Percentiles rank a stretch among this genome's conserved stretches.
phyloP scores from a whole-genome alignment of 176 grass and related monocot genomes.

The Zoysia japonica region DNA sequence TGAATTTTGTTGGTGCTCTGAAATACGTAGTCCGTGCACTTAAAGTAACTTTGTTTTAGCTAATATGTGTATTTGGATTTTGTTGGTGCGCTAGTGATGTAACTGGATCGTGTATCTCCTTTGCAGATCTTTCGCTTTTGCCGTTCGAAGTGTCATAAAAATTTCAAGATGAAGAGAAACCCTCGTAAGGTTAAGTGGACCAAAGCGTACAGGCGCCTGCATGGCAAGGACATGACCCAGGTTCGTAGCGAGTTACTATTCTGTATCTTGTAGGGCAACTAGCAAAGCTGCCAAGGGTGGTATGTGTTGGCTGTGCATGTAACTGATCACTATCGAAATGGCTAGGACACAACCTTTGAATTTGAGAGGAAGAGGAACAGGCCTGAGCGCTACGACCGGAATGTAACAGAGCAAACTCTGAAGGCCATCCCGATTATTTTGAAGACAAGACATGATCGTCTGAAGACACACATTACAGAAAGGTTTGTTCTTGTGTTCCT shows the following conservation, averaged over 20 bases:
- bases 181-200: slow-evolving; percentile 99
- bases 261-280: background rate
- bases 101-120: background rate
- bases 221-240: slow-evolving; percentile 96
- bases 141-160: slow-evolving; percentile 98
- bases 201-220: slow-evolving; percentile 73
- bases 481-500: slow-evolving; percentile 45
- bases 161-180: slow-evolving; percentile 99
- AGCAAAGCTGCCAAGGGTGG: background rate
- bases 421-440: slow-evolving; percentile 72
- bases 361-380: slow-evolving; percentile 95
- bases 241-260: slow-evolving; percentile 32
- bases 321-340: slow-evolving; percentile 16
- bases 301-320: background rate
- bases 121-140: slow-evolving; percentile 86
- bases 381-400: slow-evolving; percentile 84
- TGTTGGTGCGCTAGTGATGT: background rate
- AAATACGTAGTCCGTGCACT: no score
- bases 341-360: slow-evolving; percentile 86
- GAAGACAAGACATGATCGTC: slow-evolving; percentile 66
- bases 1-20: background rate
- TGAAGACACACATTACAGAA: slow-evolving; percentile 51
- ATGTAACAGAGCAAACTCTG: slow-evolving; percentile 55
- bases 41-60: no score
- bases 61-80: no score